A percentile compares a stretch with the other conserved stretches of the same genome.
Evolutionary conservation across 176 grass and related monocot genomes (phyloP).

Genomic region (Phragmites australis): DNA sequence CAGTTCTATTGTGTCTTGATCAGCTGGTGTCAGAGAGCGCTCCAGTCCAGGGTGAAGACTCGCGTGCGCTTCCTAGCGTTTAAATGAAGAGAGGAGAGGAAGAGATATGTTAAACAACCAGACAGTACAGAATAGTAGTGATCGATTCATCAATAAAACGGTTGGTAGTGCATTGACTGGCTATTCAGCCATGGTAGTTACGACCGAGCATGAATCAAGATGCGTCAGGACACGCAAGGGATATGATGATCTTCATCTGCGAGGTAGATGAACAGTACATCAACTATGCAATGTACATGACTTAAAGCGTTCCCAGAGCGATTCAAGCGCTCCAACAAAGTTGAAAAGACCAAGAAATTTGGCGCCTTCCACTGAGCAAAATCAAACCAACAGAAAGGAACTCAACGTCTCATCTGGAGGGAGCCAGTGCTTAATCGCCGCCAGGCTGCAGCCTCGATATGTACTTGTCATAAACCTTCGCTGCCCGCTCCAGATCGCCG

Average conservation of each 20-base stretch:
- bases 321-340: slow-evolving; percentile 1
- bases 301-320: neutral
- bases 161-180: neutral
- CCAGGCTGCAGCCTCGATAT: slow-evolving; percentile 46
- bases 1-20: no score
- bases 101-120: neutral
- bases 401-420: neutral
- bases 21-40: no score
- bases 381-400: neutral
- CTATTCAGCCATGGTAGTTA: no score
- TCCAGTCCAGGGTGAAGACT: no score
- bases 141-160: neutral
- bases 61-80: no score
- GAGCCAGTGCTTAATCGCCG: slow-evolving; percentile 7
- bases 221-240: neutral
- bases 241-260: neutral
- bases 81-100: no score
- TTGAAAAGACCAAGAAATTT: neutral
- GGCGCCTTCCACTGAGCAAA: neutral
- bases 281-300: neutral
- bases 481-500: slow-evolving; percentile 59
- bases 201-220: no score
- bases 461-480: slow-evolving; percentile 68
- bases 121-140: neutral
- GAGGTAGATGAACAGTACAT: neutral